Evolutionary conservation across 2,329 filamentous ascomycete species (phyloP).

Genomic region (Sporothrix globosa): DNA sequence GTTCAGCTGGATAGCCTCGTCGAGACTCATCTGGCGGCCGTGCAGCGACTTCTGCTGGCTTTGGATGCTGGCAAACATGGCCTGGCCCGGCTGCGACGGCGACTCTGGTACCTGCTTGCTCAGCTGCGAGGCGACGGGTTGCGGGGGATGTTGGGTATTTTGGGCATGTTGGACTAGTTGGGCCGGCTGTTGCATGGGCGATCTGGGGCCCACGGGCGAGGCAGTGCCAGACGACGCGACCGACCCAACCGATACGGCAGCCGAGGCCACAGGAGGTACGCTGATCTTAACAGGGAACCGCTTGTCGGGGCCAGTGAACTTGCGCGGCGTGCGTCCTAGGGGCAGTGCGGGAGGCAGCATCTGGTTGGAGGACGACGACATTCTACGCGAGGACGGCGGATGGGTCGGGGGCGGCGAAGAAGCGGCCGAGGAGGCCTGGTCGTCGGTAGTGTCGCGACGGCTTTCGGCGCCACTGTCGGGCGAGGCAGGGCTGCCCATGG

Average conservation of each 20-base stretch:
- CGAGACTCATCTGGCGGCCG: slow-evolving; percentile 52
- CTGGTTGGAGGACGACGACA: slow-evolving; percentile 35
- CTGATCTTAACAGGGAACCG: slow-evolving; percentile 65
- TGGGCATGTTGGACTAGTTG: neutral
- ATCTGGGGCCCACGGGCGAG: slow-evolving; percentile 20
- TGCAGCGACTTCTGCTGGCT: slow-evolving; percentile 37
- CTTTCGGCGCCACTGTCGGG: slow-evolving; percentile 34
- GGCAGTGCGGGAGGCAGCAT: slow-evolving; percentile 42
- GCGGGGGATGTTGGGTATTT: too few relatives aligned
- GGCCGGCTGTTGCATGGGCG: slow-evolving; percentile 29
- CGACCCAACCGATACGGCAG: slow-evolving; percentile 9
- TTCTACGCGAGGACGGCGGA: slow-evolving; percentile 29
- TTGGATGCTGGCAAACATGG: slow-evolving; percentile 34
- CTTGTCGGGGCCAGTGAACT: slow-evolving; percentile 55
- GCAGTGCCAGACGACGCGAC: slow-evolving; percentile 28
- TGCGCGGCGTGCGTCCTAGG: slow-evolving; percentile 51
- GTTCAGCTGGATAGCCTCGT: slow-evolving; percentile 59
- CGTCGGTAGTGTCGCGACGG: slow-evolving; percentile 34
- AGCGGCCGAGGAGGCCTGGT: slow-evolving; percentile 28
- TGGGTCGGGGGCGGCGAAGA: slow-evolving; percentile 34
- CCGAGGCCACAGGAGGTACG: slow-evolving; percentile 38
- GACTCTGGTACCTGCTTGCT: slow-evolving; percentile 32
- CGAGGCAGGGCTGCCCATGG: slow-evolving; percentile 32
- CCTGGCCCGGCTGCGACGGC: slow-evolving; percentile 27
- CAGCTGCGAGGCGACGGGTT: neutral